These are phyloP conservation scores for Vitis hybrid DNA, from an alignment of 177 flowering plant genomes.

Conservation along the genomic window DNA sequence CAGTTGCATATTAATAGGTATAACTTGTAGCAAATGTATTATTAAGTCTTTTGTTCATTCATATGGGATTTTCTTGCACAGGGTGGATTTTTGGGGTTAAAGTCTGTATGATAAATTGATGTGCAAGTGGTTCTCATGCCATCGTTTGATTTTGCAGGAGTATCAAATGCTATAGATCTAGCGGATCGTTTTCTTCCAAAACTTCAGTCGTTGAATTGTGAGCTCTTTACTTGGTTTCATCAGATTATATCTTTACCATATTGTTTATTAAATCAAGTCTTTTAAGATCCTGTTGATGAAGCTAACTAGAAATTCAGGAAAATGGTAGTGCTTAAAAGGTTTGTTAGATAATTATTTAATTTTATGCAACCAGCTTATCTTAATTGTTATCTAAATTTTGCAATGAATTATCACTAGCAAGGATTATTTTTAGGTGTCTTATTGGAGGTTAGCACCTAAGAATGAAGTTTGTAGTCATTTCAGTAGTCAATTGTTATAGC, in stretches of 20 bases:
- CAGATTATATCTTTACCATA: neutral
- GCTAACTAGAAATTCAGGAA: no score
- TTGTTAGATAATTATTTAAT: no score
- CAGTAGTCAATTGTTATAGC: no score
- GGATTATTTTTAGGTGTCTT: no score
- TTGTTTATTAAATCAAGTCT: neutral
- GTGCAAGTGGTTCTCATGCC: neutral
- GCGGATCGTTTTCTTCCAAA: constrained; percentile 94
- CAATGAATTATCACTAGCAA: no score
- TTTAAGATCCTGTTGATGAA: neutral
- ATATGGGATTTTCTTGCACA: neutral
- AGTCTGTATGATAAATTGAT: neutral
- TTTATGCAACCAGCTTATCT: no score
- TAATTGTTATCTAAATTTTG: no score
- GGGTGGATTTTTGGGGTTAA: neutral
- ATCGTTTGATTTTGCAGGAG: constrained; percentile 46
- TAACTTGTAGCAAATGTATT: neutral
- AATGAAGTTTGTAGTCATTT: no score
- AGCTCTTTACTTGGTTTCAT: constrained; percentile 25
- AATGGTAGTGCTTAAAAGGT: no score
- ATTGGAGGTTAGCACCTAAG: no score
- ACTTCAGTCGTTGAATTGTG: constrained; percentile 84
- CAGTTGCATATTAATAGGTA: constrained; percentile 84
- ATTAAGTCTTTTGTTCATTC: no score
- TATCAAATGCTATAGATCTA: constrained; percentile 92